Evolutionary conservation across 2,329 filamentous ascomycete species (phyloP).

Genomic region (Ophiostoma montium): DNA sequence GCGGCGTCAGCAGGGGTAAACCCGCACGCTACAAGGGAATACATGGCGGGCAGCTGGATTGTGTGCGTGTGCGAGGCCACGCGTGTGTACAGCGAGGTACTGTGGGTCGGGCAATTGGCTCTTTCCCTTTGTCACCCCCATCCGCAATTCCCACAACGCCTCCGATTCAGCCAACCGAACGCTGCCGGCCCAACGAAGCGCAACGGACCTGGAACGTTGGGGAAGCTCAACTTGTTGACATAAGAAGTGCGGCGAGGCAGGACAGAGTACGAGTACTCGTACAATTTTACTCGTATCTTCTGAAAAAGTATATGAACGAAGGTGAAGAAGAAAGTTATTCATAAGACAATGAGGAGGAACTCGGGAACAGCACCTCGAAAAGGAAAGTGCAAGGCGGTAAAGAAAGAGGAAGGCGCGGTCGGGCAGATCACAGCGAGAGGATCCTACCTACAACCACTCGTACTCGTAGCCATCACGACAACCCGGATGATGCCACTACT

Average conservation of each 20-base stretch:
- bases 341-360: too few relatives aligned
- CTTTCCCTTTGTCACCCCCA: constrained; percentile 2
- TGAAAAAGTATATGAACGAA: too few relatives aligned
- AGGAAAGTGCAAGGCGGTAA: too few relatives aligned
- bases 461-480: too few relatives aligned
- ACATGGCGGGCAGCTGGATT: not conserved
- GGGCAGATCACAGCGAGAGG: too few relatives aligned
- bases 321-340: not conserved
- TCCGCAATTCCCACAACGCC: constrained; percentile 3
- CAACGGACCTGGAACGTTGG: constrained; percentile 12
- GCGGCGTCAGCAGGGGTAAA: not conserved
- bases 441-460: too few relatives aligned
- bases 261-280: too few relatives aligned
- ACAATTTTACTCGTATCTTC: too few relatives aligned
- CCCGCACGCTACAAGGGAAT: not conserved
- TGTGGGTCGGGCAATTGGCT: constrained; percentile 2
- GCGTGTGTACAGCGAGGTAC: constrained; percentile 4
- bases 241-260: not conserved
- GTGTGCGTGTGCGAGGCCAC: not conserved
- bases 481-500: too few relatives aligned
- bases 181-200: constrained; percentile 9
- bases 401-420: too few relatives aligned
- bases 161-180: constrained; percentile 10
- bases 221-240: constrained; percentile 7
- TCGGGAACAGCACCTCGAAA: too few relatives aligned